Conservation (phyloP, 495 filamentous ascomycete species). For the Thozetella sp. region DNA sequence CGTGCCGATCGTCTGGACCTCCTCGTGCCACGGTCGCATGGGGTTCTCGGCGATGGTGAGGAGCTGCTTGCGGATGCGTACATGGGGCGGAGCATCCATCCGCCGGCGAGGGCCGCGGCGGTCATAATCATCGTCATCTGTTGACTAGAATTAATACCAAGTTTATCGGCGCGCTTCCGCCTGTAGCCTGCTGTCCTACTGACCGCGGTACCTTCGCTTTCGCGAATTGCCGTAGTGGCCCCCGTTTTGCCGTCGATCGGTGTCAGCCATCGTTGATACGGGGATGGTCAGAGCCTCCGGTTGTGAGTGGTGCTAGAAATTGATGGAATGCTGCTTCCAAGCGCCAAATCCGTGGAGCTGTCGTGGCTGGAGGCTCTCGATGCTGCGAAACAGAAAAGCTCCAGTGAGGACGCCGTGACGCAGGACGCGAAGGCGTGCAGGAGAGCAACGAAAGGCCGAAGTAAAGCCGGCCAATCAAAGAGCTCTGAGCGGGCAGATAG, state of each 20-base stretch:
- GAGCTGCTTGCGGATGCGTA: conserved; percentile 78
- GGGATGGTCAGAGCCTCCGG: not conserved
- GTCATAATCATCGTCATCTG: conserved; percentile 74
- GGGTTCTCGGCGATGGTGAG: conserved; percentile 86
- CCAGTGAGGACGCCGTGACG: not conserved
- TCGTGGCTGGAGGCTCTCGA: too few species aligned
- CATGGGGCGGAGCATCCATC: conserved; percentile 76
- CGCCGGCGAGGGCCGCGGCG: conserved; percentile 72
- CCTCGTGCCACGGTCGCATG: conserved; percentile 78
- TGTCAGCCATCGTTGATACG: conserved; percentile 66
- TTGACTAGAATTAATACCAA: not conserved
- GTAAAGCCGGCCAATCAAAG: not conserved
- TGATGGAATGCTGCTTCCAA: not conserved
- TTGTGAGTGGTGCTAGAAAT: not conserved
- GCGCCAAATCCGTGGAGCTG: not conserved
- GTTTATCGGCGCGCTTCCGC: conserved; percentile 10
- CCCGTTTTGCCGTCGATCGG: conserved; percentile 58
- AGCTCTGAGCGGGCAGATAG: too few species aligned
- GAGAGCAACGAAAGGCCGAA: not conserved
- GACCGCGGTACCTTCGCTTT: conserved; percentile 54
- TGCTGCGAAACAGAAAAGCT: not conserved
- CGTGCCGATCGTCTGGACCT: conserved; percentile 74
- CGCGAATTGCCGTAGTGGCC: conserved; percentile 68
- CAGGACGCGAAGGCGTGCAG: not conserved
- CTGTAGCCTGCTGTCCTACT: conserved; percentile 11